phyloP scores from a whole-genome alignment of 257 asterid genomes.

The Capsicum baccatum region DNA sequence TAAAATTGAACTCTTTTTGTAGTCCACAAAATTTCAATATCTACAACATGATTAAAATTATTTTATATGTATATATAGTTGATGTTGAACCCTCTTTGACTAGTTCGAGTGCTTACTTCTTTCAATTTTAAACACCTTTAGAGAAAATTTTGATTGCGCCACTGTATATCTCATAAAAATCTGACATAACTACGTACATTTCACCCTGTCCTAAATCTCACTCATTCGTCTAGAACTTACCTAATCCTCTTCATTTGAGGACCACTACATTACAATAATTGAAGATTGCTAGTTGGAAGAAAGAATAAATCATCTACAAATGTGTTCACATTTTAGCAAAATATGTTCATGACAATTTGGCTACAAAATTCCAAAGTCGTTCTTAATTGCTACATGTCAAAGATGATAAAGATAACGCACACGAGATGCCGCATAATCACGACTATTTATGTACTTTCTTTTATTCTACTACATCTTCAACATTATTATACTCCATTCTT shows the following conservation, averaged over 20 bases:
- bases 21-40: no score
- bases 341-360: neutral
- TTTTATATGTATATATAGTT: no score
- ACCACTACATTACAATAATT: neutral
- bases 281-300: neutral
- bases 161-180: no score
- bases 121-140: no score
- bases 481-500: neutral
- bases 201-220: no score
- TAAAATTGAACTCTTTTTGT: no score
- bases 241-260: neutral
- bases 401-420: conserved; percentile 7
- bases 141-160: no score
- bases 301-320: neutral
- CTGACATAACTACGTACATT: no score
- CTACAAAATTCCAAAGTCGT: neutral
- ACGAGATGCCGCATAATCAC: conserved; percentile 26
- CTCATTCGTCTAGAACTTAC: neutral
- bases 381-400: neutral
- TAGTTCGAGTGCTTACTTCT: no score
- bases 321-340: conserved; percentile 16
- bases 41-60: no score
- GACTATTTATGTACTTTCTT: neutral
- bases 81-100: no score
- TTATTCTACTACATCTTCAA: neutral